Evolutionary conservation across 108 stramenopile species (phyloP).

Genomic region (Aurantiochytrium sp.): DNA sequence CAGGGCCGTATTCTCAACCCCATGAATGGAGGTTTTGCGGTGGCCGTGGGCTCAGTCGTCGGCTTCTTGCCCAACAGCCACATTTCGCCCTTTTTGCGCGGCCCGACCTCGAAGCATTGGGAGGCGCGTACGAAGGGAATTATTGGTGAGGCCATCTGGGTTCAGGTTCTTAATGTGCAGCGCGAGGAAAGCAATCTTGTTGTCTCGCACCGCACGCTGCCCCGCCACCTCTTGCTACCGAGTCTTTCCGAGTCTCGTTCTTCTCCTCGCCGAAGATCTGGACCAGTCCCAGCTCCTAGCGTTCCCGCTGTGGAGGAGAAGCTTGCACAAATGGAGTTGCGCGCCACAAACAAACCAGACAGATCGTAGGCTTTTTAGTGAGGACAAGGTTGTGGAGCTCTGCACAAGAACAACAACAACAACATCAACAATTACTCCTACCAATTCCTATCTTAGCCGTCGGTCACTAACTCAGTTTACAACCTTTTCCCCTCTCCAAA

Average conservation of each 20-base stretch:
- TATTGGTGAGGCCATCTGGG: background rate
- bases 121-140: background rate
- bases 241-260: background rate
- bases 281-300: background rate
- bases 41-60: background rate
- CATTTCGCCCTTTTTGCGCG: background rate
- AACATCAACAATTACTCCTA: too few species aligned
- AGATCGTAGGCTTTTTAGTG: too few species aligned
- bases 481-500: too few species aligned
- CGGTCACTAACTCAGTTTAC: too few species aligned
- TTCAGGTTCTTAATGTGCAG: background rate
- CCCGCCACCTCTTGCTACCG: background rate
- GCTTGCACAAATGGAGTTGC: background rate
- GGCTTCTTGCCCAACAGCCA: background rate
- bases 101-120: background rate
- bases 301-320: background rate
- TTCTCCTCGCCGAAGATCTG: background rate
- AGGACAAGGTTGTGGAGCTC: too few species aligned
- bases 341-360: too few species aligned
- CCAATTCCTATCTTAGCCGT: too few species aligned
- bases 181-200: background rate
- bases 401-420: too few species aligned
- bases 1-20: background rate
- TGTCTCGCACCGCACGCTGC: constrained; percentile 12
- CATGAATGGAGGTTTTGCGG: constrained; percentile 6